Evolutionary conservation across 805 yeast genomes (phyloP), one percentile per base, ranked within the genome.

Genomic region (Wickerhamomyces queroliae): DNA sequence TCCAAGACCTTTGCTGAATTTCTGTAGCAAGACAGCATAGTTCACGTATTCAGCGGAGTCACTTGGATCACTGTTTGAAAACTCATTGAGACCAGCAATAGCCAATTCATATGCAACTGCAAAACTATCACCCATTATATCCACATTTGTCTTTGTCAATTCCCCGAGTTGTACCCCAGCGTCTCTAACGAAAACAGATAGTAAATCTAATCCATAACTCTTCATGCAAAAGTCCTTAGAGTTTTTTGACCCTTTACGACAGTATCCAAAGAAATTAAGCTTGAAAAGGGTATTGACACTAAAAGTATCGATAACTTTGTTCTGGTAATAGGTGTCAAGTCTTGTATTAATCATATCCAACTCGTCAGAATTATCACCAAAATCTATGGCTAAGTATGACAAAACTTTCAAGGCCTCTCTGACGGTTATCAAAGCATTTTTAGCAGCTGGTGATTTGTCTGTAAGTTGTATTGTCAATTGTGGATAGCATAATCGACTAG

Each of bases 181-280:
- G 53, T 77, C 83, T 40, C 69, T 62, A 10, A 75, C 61, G 13
- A 75, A 55, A 12, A 70, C 69, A 7, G 74, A 60, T 8, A 71
- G 55, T 13, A 75, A 47, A 50, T 77, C 80, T 40, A 74, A 52
- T 1, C 78, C 79, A 36, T 57, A 52, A 36, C 67, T 63, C 9
- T 48, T 50, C 45, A 61, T 52, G 45, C 78, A 66, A 48, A 44
- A 53, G 7, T 34, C 29, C 1, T 38, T 41, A 3, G 38, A 38
- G 26, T 41, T 41, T 13, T 51, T 41, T 13, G 43, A 42, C 26
- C 63, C 65, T 5, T 52, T 38, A 23, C 75, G 67, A 51, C 81
- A 74, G 55, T 67, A 77, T 1, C 80, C 78, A 35, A 65, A 53
- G 37, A 63, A 64, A 50, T 67, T 73, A 46, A 76, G 61, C 29